Base-by-base conservation (phyloP, 163 green algal species). In the Chlorella variabilis region DNA sequence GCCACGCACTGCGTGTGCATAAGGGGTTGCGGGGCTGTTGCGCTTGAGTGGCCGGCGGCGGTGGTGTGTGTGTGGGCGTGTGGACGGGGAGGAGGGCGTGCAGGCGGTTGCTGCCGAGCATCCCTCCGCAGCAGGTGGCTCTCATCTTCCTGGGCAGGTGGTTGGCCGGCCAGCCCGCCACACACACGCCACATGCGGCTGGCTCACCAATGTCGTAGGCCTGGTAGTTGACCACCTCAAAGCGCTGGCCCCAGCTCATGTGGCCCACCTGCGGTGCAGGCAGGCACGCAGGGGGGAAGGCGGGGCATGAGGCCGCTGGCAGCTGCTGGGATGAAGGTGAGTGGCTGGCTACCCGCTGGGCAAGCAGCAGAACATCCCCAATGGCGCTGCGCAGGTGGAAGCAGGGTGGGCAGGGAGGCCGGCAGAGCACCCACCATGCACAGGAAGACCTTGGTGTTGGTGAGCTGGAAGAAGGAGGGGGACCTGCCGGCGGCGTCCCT, bases 371-470 rank as follows among this genome's bases (percentile, higher is more conserved):
- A n/a, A n/a, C n/a, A n/a, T n/a, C n/a, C n/a, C n/a, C n/a, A n/a
- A n/a, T n/a, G n/a, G n/a, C n/a, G n/a, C n/a, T n/a, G n/a, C n/a
- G n/a, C n/a, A n/a, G n/a, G n/a, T n/a, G n/a, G n/a, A n/a, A n/a
- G n/a, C n/a, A n/a, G n/a, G n/a, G n/a, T n/a, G n/a, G n/a, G n/a
- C n/a, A n/a, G 9, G 2, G 7, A 27, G 3, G n/a, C 27, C 59
- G 38, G 59, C 31, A 11, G 34, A 2, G 27, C 9, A 2, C 69
- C 17, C 73, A 82, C 86, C 81, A 90, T 85, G n/a, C 76, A 89
- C 21, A 92, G 80, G 77, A 86, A 91, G 7, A 86, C 78, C 70
- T 90, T 88, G 49, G 66, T 84, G 83, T 90, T 85, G 66, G 58
- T 81, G 6, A 87, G 59, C 5, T 59, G n/a, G 33, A 84, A 71